Percentiles rank a stretch among this genome's conserved stretches.
phyloP scores from a whole-genome alignment of 2,329 filamentous ascomycete genomes.

The Incumbomyces delicatus region DNA sequence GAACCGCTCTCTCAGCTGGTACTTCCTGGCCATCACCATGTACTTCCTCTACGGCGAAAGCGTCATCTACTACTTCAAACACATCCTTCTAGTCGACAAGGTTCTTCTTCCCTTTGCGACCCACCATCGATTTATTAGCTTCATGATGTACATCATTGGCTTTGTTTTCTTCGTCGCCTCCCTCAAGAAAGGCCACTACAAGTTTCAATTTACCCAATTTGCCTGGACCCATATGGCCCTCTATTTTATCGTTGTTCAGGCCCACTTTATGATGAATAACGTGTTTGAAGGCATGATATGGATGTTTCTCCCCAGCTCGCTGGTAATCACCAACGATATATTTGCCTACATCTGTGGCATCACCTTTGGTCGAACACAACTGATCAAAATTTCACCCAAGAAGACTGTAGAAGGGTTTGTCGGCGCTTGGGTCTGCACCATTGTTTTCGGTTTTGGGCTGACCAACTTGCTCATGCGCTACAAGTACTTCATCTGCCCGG shows the following conservation, averaged over 20 bases:
- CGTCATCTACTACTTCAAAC: slow-evolving; percentile 99
- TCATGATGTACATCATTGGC: slow-evolving; percentile 93
- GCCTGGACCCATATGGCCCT: slow-evolving; percentile 99
- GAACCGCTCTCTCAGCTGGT: slow-evolving; percentile 97
- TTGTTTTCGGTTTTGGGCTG: slow-evolving; percentile 71
- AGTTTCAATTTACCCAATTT: slow-evolving; percentile 98
- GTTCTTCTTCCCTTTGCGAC: slow-evolving; percentile 88
- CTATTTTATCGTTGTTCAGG: slow-evolving; percentile 93
- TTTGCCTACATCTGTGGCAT: slow-evolving; percentile 97
- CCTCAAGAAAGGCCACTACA: slow-evolving; percentile 89
- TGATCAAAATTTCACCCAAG: slow-evolving; percentile 97
- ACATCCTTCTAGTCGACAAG: slow-evolving; percentile 89
- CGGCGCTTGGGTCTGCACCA: slow-evolving; percentile 89
- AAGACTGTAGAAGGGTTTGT: slow-evolving; percentile 98
- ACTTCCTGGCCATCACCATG: slow-evolving; percentile 97
- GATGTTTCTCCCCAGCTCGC: slow-evolving; percentile 91
- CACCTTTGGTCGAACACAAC: slow-evolving; percentile 87
- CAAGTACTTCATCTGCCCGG: slow-evolving; percentile 97
- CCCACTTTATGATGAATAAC: slow-evolving; percentile 99
- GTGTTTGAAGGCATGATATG: slow-evolving; percentile 99
- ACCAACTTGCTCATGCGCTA: slow-evolving; percentile 79
- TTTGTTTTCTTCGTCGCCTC: slow-evolving; percentile 98
- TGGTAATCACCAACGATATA: slow-evolving; percentile 98
- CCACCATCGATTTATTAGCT: slow-evolving; percentile 97
- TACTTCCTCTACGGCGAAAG: slow-evolving; percentile 98